Conservation (phyloP, 352 stramenopile genomes). For the Saprolegnia diclina region DNA sequence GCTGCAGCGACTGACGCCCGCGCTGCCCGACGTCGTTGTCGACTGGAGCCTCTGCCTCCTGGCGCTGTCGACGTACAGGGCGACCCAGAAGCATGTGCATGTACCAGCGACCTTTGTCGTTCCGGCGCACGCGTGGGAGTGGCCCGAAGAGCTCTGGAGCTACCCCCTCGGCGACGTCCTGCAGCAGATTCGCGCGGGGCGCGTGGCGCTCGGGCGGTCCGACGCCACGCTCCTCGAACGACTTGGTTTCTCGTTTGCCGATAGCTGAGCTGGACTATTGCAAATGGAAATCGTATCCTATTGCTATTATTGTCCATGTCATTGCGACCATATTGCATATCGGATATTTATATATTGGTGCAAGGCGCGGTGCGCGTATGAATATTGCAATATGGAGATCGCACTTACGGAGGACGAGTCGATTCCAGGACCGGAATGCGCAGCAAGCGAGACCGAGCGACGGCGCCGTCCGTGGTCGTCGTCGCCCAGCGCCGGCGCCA, state of each 20-base stretch:
- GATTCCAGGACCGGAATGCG: neutral
- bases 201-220: neutral
- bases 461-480: neutral
- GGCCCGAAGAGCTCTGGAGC: conserved; percentile 6
- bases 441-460: neutral
- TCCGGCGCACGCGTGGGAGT: conserved; percentile 29
- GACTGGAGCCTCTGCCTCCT: conserved; percentile 44
- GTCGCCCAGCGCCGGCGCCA: neutral
- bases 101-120: conserved; percentile 13
- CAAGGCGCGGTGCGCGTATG: too few relatives aligned
- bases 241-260: neutral
- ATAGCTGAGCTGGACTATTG: neutral
- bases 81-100: conserved; percentile 42
- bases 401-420: neutral
- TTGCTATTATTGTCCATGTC: neutral
- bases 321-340: neutral
- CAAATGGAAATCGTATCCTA: neutral
- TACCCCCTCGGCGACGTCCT: neutral
- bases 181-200: neutral
- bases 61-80: conserved; percentile 53
- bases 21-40: conserved; percentile 42
- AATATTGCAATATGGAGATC: neutral
- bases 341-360: neutral
- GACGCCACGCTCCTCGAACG: neutral
- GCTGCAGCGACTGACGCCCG: conserved; percentile 53